These are phyloP conservation scores for Apophysomyces sp. DNA, from an alignment of 371 early-diverging fungal species.

Conservation along the genomic window DNA sequence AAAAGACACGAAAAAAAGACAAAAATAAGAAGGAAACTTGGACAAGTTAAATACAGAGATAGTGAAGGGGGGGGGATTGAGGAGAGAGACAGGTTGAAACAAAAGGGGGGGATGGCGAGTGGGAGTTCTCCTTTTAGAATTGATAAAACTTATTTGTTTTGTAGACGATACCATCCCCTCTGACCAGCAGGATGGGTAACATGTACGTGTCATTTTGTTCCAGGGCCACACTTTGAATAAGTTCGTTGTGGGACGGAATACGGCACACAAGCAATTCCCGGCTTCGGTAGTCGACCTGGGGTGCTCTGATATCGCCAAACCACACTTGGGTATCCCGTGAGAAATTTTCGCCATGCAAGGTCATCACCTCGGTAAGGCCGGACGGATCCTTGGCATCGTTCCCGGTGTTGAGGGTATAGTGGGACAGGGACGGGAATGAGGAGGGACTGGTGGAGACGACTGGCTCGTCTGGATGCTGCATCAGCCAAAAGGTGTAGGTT, in stretches of 20 bases:
- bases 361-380: slow-evolving; percentile 9
- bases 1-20: background rate
- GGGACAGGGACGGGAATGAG: slow-evolving; percentile 12
- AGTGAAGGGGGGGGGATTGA: slow-evolving; percentile 4
- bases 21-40: background rate
- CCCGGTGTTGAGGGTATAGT: slow-evolving; percentile 12
- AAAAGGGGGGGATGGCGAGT: background rate
- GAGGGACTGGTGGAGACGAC: slow-evolving; percentile 1
- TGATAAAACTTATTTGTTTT: slow-evolving; percentile 36
- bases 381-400: background rate
- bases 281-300: slow-evolving; percentile 33
- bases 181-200: slow-evolving; percentile 39
- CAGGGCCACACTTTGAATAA: slow-evolving; percentile 9
- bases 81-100: background rate
- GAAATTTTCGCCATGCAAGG: slow-evolving; percentile 58
- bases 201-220: slow-evolving; percentile 13
- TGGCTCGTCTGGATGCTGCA: slow-evolving; percentile 11
- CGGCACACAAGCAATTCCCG: slow-evolving; percentile 33
- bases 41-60: slow-evolving; percentile 4
- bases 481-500: slow-evolving; percentile 68
- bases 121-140: slow-evolving; percentile 8
- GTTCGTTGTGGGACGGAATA: slow-evolving; percentile 30
- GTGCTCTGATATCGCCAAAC: slow-evolving; percentile 56
- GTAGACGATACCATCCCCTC: slow-evolving; percentile 43
- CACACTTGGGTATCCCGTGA: slow-evolving; percentile 66